phyloP scores from a whole-genome alignment of 2,329 filamentous ascomycete genomes.

The Clarireedia homoeocarpa region DNA sequence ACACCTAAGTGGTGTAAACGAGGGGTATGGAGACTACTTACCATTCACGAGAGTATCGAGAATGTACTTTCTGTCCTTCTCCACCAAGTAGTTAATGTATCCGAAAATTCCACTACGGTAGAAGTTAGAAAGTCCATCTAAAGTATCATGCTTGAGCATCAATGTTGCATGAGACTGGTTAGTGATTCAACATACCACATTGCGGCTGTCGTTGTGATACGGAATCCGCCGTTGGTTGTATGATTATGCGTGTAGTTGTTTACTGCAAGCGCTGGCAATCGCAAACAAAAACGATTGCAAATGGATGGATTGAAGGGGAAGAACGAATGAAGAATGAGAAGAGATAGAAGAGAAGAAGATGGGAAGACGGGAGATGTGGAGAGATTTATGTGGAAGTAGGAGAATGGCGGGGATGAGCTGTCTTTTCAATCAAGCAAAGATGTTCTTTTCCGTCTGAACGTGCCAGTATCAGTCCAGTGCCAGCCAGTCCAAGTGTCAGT shows the following conservation, averaged over 20 bases:
- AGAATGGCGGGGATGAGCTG: not conserved
- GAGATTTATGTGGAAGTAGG: slow-evolving; percentile 4
- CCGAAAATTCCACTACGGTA: slow-evolving; percentile 78
- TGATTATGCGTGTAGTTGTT: not conserved
- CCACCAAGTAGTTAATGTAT: slow-evolving; percentile 98
- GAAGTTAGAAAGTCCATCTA: not conserved
- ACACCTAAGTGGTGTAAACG: not conserved
- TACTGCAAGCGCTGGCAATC: not conserved
- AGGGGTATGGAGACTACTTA: slow-evolving; percentile 5
- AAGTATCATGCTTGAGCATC: not conserved
- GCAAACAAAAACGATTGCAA: slow-evolving; percentile 7
- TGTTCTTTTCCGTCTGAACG: slow-evolving; percentile 5
- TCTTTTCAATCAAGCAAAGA: not conserved
- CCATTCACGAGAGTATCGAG: slow-evolving; percentile 94
- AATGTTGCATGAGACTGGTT: too few relatives aligned
- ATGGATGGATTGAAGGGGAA: not conserved
- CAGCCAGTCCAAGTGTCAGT: not conserved
- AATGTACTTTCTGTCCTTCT: slow-evolving; percentile 97
- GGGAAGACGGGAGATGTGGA: slow-evolving; percentile 1
- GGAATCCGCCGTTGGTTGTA: not conserved
- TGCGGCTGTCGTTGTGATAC: slow-evolving; percentile 4
- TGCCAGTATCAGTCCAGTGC: not conserved
- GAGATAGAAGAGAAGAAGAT: not conserved
- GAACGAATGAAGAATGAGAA: not conserved
- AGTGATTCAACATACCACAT: slow-evolving; percentile 23